phyloP scores from a whole-genome alignment of 2,329 filamentous ascomycete species.

The Xylaria sp. region DNA sequence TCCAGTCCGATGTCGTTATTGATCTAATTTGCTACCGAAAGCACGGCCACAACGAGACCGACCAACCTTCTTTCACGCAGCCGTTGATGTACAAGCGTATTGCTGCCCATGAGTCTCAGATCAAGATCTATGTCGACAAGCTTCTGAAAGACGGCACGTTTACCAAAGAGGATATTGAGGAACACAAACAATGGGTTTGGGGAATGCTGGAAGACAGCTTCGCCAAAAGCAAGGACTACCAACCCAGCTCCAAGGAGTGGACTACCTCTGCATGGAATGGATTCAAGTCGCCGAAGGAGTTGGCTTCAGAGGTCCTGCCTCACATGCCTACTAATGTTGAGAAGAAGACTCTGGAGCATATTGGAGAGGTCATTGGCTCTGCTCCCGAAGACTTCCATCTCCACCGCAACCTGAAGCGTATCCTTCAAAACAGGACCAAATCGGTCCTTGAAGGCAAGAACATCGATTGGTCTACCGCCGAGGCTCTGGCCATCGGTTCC shows the following conservation, averaged over 20 bases:
- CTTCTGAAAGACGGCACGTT: slow-evolving; percentile 92
- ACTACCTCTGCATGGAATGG: slow-evolving; percentile 98
- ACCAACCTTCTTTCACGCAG: slow-evolving; percentile 99
- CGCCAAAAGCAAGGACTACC: slow-evolving; percentile 95
- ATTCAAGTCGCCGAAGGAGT: slow-evolving; percentile 98
- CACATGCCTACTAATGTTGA: slow-evolving; percentile 89
- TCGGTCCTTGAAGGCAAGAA: slow-evolving; percentile 89
- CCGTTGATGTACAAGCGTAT: slow-evolving; percentile 99
- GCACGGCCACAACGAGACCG: slow-evolving; percentile 98
- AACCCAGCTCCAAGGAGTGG: slow-evolving; percentile 97
- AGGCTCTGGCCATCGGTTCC: slow-evolving; percentile 93
- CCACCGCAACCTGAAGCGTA: slow-evolving; percentile 97
- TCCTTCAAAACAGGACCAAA: slow-evolving; percentile 89
- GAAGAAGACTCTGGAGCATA: slow-evolving; percentile 76
- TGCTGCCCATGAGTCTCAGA: slow-evolving; percentile 80
- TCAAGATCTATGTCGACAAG: slow-evolving; percentile 92
- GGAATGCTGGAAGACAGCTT: slow-evolving; percentile 99
- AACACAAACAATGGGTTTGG: slow-evolving; percentile 99
- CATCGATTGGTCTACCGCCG: slow-evolving; percentile 97
- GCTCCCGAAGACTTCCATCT: slow-evolving; percentile 86
- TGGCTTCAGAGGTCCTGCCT: slow-evolving; percentile 91
- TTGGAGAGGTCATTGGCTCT: slow-evolving; percentile 81
- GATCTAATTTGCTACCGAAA: slow-evolving; percentile 99
- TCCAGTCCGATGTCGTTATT: slow-evolving; percentile 97
- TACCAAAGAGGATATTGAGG: slow-evolving; percentile 96